These are phyloP conservation scores for Helianthus tuberosus DNA, from an alignment of 129 eudicot species.

Conservation along the genomic window DNA sequence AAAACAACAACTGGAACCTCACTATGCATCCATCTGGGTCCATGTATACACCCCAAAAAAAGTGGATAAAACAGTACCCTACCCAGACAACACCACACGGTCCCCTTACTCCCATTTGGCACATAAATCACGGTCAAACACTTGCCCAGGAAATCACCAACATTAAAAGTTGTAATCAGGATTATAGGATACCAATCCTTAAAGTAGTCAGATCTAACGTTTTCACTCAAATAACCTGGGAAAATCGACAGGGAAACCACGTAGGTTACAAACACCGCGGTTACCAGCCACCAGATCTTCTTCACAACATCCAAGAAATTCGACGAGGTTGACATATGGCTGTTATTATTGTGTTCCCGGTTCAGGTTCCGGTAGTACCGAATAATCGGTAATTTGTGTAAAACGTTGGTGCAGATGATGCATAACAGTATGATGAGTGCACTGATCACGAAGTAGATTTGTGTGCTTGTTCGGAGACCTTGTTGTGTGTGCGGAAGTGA, in stretches of 20 bases:
- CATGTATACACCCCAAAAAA: conserved; percentile 41
- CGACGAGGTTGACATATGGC: conserved; percentile 7
- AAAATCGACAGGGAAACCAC: conserved; percentile 46
- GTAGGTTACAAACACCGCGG: conserved; percentile 28
- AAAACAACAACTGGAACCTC: conserved; percentile 36
- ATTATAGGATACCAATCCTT: conserved; percentile 54
- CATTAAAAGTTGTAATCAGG: conserved; percentile 39
- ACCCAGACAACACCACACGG: conserved; percentile 41
- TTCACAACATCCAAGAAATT: conserved; percentile 26
- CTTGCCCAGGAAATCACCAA: conserved; percentile 46
- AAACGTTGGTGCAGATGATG: conserved; percentile 41
- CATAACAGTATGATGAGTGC: conserved; percentile 37
- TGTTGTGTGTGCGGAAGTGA: conserved; percentile 38
- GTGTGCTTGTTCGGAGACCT: conserved; percentile 43
- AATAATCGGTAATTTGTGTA: conserved; percentile 37
- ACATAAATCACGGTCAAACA: conserved; percentile 34
- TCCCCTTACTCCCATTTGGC: conserved; percentile 28
- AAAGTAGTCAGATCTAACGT: conserved; percentile 29
- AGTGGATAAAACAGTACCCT: conserved; percentile 40
- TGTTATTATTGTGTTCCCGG: background rate
- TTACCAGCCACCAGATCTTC: conserved; percentile 34
- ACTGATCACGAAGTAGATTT: conserved; percentile 44
- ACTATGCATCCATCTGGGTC: conserved; percentile 43
- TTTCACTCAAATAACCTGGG: conserved; percentile 52
- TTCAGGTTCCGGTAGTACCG: conserved; percentile 22